Base-by-base conservation (phyloP, 257 asterid genomes). In the Orobanche coerulescens region DNA sequence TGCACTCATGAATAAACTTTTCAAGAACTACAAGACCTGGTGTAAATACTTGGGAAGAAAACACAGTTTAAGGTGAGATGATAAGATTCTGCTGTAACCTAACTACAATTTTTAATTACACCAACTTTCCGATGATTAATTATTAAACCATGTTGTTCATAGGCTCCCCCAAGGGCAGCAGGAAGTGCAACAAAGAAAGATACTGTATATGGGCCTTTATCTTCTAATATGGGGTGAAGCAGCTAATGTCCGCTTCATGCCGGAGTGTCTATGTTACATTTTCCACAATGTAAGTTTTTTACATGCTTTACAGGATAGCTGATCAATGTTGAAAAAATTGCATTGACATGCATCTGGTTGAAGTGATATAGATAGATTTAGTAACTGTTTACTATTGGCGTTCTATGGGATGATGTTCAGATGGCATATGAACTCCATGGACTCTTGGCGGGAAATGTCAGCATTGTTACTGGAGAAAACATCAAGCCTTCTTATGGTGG, bases 151-250 rank as follows among this genome's bases (percentile, higher is more conserved):
- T 66, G 47, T 49, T 69, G 20, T 72, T 37, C 53, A 56, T 67
- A 87, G 95, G 80, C 87, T 87, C 61, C 90, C 94, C 66, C 81
- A 82, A 73, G 88, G 66, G 16, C 80, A 75, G 55, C 79, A 67
- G 56, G 94, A 82, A 61, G 90, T 77, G 62, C 90, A 84, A 64
- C 90, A 82, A 56, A 80, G 88, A 65, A 87, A 78, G 71, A 73
- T 84, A 71, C 95, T 87, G 61, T 87, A 82, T 79, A 87, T 87
- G 93, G 86, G 90, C 55, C 94, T 87, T 61, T 80, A 87, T 76
- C 94, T 87, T 75, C 90, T 87, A 67, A 82, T 87, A 62, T 87
- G 95, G 95, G 95, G 95, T 42, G 95, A 87, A 79, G 95, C 88
- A 31, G 94, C 95, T 64, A 87, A 87, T 66, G 69, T 84, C 3